Evolutionary conservation across 257 asterid genomes (phyloP).

Genomic region (Parsonsia alboflavescens): DNA sequence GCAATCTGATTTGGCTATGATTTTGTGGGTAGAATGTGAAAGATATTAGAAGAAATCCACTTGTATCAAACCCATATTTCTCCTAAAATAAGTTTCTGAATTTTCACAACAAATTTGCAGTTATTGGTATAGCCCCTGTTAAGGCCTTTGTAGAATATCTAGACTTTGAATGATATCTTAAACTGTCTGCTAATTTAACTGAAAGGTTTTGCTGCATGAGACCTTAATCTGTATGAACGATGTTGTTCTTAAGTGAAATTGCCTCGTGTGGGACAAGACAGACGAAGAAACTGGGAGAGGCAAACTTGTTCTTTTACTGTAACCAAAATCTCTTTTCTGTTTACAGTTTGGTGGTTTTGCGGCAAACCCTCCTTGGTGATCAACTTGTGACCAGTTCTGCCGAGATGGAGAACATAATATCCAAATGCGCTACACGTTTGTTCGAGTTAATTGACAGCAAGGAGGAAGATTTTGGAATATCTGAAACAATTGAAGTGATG

Average conservation of each 20-base stretch:
- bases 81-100: not conserved
- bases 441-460: slow-evolving; percentile 45
- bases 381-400: slow-evolving; percentile 42
- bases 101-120: not conserved
- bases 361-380: slow-evolving; percentile 57
- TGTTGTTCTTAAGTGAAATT: not conserved
- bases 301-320: not conserved
- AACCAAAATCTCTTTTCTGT: not conserved
- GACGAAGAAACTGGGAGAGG: not conserved
- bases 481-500: slow-evolving; percentile 44
- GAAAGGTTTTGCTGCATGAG: not conserved
- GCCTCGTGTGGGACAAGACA: not conserved
- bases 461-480: slow-evolving; percentile 51
- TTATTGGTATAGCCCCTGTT: not conserved
- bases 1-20: not conserved
- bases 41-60: not conserved
- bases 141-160: not conserved
- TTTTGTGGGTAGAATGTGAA: not conserved
- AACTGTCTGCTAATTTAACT: not conserved
- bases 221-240: not conserved
- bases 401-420: slow-evolving; percentile 50
- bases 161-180: not conserved
- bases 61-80: not conserved
- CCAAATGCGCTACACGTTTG: slow-evolving; percentile 38
- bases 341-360: slow-evolving; percentile 54